Base-by-base conservation (phyloP, 805 yeast species). In the Candida patagonica region DNA sequence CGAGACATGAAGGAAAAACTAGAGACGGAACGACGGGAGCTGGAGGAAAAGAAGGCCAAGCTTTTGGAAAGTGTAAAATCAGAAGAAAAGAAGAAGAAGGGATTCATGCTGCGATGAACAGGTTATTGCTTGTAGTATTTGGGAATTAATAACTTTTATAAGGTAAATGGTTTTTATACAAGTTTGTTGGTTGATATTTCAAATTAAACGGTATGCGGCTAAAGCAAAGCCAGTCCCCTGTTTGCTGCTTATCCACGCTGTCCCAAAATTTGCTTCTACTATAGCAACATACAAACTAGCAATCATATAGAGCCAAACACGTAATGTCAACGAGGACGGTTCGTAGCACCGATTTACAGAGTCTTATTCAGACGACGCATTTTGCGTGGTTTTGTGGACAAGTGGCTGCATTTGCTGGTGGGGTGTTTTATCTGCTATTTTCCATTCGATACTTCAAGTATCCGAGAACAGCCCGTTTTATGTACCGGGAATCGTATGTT, bases 1-100 rank as follows among this genome's bases (percentile, higher is more conserved):
- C 85, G 86, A 64, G 97, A 92, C 63, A 88, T 89, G 89, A 89
- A 89, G 65, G 96, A 89, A 57, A 86, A 85, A 65, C 73, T 92
- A 60, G 70, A 81, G 49, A 82, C 82, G 61, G 96, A 89, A 65
- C 76, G 89, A 50, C 81, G 80, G 58, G 76, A 87, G 54, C 73
- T 92, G 56, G 97, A 92, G 62, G 96, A 87, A 50, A 86, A 85
- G 66, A 88, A 87, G 66, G 73, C 70, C 46, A 85, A 78, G 59
- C 70, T 92, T 52, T 15, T 33, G 20, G 66, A 62, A 45, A 42
- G 47, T 6, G 52, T 51, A 22, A 44, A 52, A 10, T 37, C 39
- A 6, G 40, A 32, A 9, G 60, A 55, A 17, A 60, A 56, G 34
- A 56, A 51, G 48, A 54, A 55, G 42, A 54, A 53, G 47, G 56